These are phyloP conservation scores for Mucor velutinosus DNA, from an alignment of 371 early-diverging fungal species.

Conservation along the genomic window DNA sequence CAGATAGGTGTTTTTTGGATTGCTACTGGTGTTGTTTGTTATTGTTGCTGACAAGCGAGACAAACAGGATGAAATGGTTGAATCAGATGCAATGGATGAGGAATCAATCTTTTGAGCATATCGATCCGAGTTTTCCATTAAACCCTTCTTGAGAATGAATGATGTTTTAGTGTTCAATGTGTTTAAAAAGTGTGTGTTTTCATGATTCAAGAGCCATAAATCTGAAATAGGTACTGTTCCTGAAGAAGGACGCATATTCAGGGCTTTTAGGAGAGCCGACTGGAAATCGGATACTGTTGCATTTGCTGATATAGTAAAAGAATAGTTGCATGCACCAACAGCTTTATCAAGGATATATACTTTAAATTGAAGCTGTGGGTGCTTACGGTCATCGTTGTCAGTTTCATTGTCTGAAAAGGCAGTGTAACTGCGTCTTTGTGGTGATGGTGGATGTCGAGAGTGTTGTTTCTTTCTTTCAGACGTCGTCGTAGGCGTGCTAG, in stretches of 20 bases:
- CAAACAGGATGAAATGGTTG: neutral
- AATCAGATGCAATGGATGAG: neutral
- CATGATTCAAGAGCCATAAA: conserved; percentile 8
- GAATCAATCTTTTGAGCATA: conserved; percentile 4
- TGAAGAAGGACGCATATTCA: neutral
- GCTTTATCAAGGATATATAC: neutral
- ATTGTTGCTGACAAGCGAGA: neutral
- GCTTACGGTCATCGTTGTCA: neutral
- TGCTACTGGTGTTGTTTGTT: neutral
- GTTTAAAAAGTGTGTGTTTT: neutral
- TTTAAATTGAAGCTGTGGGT: neutral
- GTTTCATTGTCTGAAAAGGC: neutral
- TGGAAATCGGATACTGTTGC: neutral
- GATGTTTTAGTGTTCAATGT: neutral
- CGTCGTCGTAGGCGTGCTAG: neutral
- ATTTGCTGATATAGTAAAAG: conserved; percentile 6
- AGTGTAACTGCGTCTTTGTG: neutral
- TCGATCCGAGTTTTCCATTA: neutral
- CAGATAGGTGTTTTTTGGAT: neutral
- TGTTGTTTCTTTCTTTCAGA: neutral
- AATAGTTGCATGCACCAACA: neutral
- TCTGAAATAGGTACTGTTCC: neutral
- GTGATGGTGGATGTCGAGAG: neutral
- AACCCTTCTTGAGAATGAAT: neutral
- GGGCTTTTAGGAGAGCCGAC: neutral